Base-by-base conservation (phyloP, 148 eudicot genomes). In the Arctostaphylos glauca region DNA sequence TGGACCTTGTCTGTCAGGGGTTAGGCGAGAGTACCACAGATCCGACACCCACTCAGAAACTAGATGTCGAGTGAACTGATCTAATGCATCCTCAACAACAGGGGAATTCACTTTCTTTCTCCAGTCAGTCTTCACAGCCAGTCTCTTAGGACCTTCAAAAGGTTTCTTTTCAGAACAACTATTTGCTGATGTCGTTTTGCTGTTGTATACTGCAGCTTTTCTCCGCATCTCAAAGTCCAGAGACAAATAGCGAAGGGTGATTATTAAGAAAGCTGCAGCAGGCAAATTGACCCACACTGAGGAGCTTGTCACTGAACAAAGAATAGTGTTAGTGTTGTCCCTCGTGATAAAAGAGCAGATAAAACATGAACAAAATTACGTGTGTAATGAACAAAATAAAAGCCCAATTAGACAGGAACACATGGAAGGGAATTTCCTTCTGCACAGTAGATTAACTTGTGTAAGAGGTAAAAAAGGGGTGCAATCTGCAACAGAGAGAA, bases 41-140 rank as follows among this genome's bases (percentile, higher is more conserved):
- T 94, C 98, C 56, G 98, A 94, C 76, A 96, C 96, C 99, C 98
- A 96, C 84, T 96, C 99, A 74, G 94, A 94, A 81, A 94, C 91
- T 80, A 96, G 81, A 88, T 92, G 99, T 81, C 94, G 88, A 46
- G 96, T 90, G 80, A 96, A 93, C 25, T 93, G 95, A 84, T 96
- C 94, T 83, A 96, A 87, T 80, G 98, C 98, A 84, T 90, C 91
- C 87, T 96, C 99, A 60, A 96, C 99, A 79, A 86, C 91, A 77
- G 93, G 97, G 70, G 98, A 96, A 79, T 91, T 92, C 74, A 96
- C 97, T 82, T 93, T 96, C 66, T 73, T 88, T 89, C 92, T 94
- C 99, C 99, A 96, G 52, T 91, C 84, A 87, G 94, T 87, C 79
- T 85, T 92, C 86, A 84, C 87, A 76, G 77, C 64, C 52, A 81